Evolutionary conservation across 345 rosid genomes (phyloP).

Genomic region (Lepidium didymum): DNA sequence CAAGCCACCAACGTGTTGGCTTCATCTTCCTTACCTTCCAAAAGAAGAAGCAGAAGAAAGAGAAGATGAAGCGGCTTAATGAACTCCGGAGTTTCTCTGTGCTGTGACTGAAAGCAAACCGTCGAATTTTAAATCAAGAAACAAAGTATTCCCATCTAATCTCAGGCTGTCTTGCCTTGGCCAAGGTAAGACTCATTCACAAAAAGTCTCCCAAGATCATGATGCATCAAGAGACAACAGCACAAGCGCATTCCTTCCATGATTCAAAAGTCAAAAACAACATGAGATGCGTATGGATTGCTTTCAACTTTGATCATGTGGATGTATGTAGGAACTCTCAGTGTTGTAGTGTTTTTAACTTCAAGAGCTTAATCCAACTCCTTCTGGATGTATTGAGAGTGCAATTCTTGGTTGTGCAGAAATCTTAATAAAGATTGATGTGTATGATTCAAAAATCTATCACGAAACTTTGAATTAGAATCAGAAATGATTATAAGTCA

Average conservation of each 20-base stretch:
- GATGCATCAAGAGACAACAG: slow-evolving; percentile 26
- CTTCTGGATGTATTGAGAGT: background rate
- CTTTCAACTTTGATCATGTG: background rate
- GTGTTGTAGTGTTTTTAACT: background rate
- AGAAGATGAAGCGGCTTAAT: slow-evolving; percentile 29
- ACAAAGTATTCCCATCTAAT: slow-evolving; percentile 10
- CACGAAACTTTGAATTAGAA: background rate
- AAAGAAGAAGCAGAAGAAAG: slow-evolving; percentile 22
- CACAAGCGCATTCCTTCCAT: slow-evolving; percentile 20
- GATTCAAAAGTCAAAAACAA: background rate
- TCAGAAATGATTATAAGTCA: background rate
- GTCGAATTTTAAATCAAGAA: slow-evolving; percentile 6
- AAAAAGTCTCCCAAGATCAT: slow-evolving; percentile 17
- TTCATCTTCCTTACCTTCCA: slow-evolving; percentile 23
- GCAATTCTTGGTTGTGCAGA: background rate
- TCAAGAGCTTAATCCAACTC: background rate
- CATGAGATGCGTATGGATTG: background rate
- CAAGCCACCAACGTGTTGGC: slow-evolving; percentile 4
- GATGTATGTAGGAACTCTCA: background rate
- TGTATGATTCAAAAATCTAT: background rate
- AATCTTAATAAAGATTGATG: slow-evolving; percentile 2
- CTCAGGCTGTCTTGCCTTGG: slow-evolving; percentile 8
- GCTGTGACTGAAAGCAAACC: slow-evolving; percentile 4
- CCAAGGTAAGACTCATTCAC: slow-evolving; percentile 16
- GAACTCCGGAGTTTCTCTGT: slow-evolving; percentile 24